Conservation (phyloP, 1,139 yeast species). For the Saccharomyces hybrid region DNA sequence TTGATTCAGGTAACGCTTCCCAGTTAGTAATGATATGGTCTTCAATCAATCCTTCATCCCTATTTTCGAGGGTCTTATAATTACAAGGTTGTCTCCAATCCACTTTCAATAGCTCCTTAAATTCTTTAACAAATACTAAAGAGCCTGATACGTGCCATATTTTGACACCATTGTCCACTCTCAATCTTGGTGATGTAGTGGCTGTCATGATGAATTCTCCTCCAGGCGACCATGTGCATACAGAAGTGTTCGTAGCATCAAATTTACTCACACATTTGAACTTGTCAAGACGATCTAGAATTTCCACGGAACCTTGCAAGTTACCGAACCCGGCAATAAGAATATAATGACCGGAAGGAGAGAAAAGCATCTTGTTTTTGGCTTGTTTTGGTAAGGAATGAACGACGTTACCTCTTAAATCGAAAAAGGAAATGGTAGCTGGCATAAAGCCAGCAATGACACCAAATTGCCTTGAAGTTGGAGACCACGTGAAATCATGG, state of each 20-base stretch:
- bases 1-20: constrained; percentile 46
- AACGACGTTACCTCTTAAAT: constrained; percentile 84
- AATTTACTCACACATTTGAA: constrained; percentile 73
- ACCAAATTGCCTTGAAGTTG: constrained; percentile 92
- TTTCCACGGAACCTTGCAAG: constrained; percentile 92
- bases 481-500: constrained; percentile 97
- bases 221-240: constrained; percentile 97
- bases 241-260: constrained; percentile 90
- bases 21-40: constrained; percentile 23
- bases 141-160: constrained; percentile 91
- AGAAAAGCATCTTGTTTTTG: constrained; percentile 81
- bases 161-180: constrained; percentile 93
- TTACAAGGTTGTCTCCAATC: constrained; percentile 67
- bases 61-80: constrained; percentile 14
- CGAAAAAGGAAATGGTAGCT: constrained; percentile 88
- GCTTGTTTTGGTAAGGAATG: constrained; percentile 82
- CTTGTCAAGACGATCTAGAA: constrained; percentile 86
- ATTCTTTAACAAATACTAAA: constrained; percentile 69
- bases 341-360: constrained; percentile 90
- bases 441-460: constrained; percentile 98
- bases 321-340: constrained; percentile 97
- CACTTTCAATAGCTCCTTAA: constrained; percentile 69
- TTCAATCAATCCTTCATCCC: constrained; percentile 7
- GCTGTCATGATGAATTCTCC: constrained; percentile 91
- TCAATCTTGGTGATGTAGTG: constrained; percentile 90